Evolutionary conservation across 257 asterid species (phyloP).

Genomic region (Ilex asprella): DNA sequence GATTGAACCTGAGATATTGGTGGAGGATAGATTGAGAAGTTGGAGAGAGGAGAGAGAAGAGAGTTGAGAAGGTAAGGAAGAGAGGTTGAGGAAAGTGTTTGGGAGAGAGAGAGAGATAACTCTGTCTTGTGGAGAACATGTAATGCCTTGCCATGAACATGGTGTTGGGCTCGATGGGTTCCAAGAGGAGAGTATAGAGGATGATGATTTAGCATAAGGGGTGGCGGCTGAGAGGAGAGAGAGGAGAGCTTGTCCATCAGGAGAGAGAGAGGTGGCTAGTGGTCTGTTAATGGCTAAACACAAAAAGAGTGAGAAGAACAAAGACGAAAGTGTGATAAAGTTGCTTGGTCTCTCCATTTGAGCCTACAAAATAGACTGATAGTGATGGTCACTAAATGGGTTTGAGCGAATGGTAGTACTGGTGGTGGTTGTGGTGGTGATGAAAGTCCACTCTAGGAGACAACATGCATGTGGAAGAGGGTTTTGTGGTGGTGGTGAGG

Average conservation of each 20-base stretch:
- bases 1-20: conserved; percentile 76
- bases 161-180: conserved; percentile 61
- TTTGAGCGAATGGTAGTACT: conserved; percentile 9
- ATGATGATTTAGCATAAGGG: conserved; percentile 44
- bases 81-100: conserved; percentile 70
- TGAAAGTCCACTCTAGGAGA: conserved; percentile 26
- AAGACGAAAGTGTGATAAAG: conserved; percentile 4
- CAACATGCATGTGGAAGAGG: conserved; percentile 48
- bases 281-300: conserved; percentile 13
- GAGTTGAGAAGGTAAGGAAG: conserved; percentile 56
- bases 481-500: conserved; percentile 6
- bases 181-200: conserved; percentile 74
- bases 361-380: conserved; percentile 4
- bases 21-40: conserved; percentile 78
- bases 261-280: conserved; percentile 39
- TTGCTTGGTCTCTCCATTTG: conserved; percentile 35
- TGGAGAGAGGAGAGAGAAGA: conserved; percentile 76
- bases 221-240: conserved; percentile 60
- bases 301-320: conserved; percentile 17
- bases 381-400: conserved; percentile 10
- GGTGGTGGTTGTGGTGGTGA: too few species aligned
- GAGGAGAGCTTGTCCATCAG: conserved; percentile 83
- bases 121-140: conserved; percentile 83
- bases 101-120: conserved; percentile 84
- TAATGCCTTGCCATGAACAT: conserved; percentile 88